Conservation (phyloP, 768 basidiomycete genomes). For the Tulasnella sp. region DNA sequence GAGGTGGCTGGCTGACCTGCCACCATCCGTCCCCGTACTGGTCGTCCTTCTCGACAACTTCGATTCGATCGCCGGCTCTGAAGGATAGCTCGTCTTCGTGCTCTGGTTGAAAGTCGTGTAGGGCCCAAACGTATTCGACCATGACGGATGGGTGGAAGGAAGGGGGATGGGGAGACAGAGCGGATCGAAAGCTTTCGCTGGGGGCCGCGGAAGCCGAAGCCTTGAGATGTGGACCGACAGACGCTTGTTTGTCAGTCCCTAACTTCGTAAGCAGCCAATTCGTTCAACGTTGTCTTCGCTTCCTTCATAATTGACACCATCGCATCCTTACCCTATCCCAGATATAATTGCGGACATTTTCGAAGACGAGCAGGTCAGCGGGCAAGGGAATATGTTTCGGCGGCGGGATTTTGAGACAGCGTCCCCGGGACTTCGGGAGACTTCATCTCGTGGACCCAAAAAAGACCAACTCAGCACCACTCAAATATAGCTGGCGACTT, state of each 20-base stretch:
- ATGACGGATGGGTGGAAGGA: background rate
- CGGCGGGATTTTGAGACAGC: no score
- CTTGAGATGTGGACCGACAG: background rate
- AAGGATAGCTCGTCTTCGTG: constrained; percentile 90
- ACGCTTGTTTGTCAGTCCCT: background rate
- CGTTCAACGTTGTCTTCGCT: background rate
- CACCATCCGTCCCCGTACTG: constrained; percentile 94
- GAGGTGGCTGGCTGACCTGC: constrained; percentile 34
- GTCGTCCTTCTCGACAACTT: constrained; percentile 89
- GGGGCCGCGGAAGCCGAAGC: background rate
- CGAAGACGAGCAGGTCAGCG: background rate
- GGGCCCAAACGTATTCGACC: constrained; percentile 49
- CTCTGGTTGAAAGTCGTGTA: constrained; percentile 84
- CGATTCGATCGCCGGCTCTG: constrained; percentile 72
- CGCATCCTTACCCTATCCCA: background rate
- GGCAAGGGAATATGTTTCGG: background rate
- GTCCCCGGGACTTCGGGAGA: background rate
- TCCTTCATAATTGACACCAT: background rate
- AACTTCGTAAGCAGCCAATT: background rate
- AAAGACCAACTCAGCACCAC: no score
- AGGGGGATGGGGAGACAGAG: background rate
- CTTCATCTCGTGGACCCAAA: background rate
- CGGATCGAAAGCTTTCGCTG: background rate
- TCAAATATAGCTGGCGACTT: no score
- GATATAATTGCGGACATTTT: background rate